A percentile compares a stretch with the other conserved stretches of the same genome.
These are phyloP conservation scores for Paraconiothyrium sp. DNA, from an alignment of 2,329 filamentous ascomycete species.

Conservation along the genomic window DNA sequence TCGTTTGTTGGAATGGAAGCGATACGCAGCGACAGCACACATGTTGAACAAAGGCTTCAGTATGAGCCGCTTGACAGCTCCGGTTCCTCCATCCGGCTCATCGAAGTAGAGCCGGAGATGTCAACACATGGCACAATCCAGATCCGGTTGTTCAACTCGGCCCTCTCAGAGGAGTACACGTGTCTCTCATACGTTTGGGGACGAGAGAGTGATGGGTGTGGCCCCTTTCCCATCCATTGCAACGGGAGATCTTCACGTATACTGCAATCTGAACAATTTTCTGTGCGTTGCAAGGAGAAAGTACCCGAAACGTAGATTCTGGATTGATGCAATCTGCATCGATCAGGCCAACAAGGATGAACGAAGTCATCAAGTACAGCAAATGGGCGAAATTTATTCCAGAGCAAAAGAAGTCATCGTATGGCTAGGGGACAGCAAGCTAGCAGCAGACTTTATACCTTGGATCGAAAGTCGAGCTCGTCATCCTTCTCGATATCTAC, in stretches of 20 bases:
- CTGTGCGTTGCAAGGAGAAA: too few relatives aligned
- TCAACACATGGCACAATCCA: not conserved
- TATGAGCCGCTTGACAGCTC: constrained; percentile 10
- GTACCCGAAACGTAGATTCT: too few relatives aligned
- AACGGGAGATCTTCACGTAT: constrained; percentile 7
- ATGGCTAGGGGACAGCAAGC: too few relatives aligned
- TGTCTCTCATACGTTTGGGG: constrained; percentile 16
- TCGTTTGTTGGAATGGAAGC: not conserved
- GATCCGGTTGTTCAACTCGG: constrained; percentile 7
- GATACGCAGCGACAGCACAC: constrained; percentile 3
- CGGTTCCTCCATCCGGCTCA: constrained; percentile 13
- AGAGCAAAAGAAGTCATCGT: too few relatives aligned
- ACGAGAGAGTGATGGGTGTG: not conserved
- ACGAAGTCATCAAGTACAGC: too few relatives aligned
- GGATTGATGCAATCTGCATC: too few relatives aligned
- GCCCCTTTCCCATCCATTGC: constrained; percentile 4
- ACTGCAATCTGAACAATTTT: too few relatives aligned
- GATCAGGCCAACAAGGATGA: too few relatives aligned
- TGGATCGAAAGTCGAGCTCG: too few relatives aligned
- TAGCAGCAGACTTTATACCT: too few relatives aligned
- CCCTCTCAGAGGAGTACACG: constrained; percentile 10
- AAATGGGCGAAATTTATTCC: too few relatives aligned
- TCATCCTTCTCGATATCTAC: too few relatives aligned
- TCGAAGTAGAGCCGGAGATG: constrained; percentile 5
- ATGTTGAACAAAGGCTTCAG: constrained; percentile 1